Conservation (phyloP, 2,329 filamentous ascomycete species). For the Clonostachys byssicola region DNA sequence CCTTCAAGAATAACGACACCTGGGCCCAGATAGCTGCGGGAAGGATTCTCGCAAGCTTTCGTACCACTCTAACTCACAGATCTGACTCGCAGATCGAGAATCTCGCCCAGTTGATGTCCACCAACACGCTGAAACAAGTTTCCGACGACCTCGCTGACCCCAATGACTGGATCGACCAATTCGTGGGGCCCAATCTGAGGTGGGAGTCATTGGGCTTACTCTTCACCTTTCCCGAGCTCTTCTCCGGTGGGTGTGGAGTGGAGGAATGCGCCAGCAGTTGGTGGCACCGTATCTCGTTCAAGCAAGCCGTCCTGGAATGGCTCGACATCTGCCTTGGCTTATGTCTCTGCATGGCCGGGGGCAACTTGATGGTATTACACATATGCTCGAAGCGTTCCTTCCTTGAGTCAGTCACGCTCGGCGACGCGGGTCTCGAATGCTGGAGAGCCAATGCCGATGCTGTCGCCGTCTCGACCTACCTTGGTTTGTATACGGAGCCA, state of each 20-base stretch:
- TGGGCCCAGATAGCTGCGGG: slow-evolving; percentile 23
- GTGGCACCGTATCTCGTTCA: not conserved
- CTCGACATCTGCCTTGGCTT: slow-evolving; percentile 21
- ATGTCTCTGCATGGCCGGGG: slow-evolving; percentile 6
- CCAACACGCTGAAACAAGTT: slow-evolving; percentile 28
- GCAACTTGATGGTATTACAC: slow-evolving; percentile 25
- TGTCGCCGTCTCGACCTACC: slow-evolving; percentile 17
- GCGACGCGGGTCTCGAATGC: slow-evolving; percentile 24
- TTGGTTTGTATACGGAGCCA: slow-evolving; percentile 16
- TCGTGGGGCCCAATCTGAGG: slow-evolving; percentile 27
- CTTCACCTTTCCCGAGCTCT: slow-evolving; percentile 9
- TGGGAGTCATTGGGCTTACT: slow-evolving; percentile 39
- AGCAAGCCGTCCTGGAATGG: slow-evolving; percentile 8
- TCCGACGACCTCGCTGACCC: slow-evolving; percentile 24
- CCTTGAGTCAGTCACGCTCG: slow-evolving; percentile 22
- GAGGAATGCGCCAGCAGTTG: too few relatives aligned
- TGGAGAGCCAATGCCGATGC: slow-evolving; percentile 25
- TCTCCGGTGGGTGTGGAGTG: not conserved
- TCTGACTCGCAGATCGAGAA: slow-evolving; percentile 24
- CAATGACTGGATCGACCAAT: slow-evolving; percentile 30
- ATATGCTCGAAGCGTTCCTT: slow-evolving; percentile 19
- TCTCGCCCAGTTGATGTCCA: slow-evolving; percentile 25
- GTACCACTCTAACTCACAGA: slow-evolving; percentile 18
- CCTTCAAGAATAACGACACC: slow-evolving; percentile 9
- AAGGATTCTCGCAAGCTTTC: slow-evolving; percentile 22